Evolutionary conservation across 2,329 filamentous ascomycete species (phyloP).

Genomic region (Claviceps humidiphila): DNA sequence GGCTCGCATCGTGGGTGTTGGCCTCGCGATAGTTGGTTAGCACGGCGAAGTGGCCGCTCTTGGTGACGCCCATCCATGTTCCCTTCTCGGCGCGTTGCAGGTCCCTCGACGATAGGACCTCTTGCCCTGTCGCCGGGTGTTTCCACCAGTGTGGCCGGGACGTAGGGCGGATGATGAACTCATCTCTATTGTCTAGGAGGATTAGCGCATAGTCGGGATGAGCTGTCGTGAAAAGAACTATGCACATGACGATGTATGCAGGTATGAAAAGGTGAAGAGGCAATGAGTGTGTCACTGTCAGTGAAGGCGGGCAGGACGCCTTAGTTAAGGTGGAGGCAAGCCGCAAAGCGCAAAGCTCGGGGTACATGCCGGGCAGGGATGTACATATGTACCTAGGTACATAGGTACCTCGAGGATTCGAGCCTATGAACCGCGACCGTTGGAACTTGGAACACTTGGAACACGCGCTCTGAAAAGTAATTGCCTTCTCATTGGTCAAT

Average conservation of each 20-base stretch:
- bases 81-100: conserved; percentile 48
- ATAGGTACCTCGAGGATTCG: too few species aligned
- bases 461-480: too few species aligned
- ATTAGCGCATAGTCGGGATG: conserved; percentile 66
- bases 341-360: too few species aligned
- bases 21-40: conserved; percentile 55
- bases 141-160: conserved; percentile 53
- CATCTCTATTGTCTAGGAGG: conserved; percentile 66
- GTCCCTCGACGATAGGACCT: conserved; percentile 47
- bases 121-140: conserved; percentile 25
- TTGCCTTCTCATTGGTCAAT: too few species aligned
- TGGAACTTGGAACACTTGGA: too few species aligned
- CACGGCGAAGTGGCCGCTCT: conserved; percentile 45
- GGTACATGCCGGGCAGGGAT: too few species aligned
- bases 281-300: not conserved
- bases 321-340: too few species aligned
- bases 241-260: conserved; percentile 47
- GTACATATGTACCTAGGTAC: too few species aligned
- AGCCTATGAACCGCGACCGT: too few species aligned
- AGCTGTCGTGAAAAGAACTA: conserved; percentile 60
- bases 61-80: conserved; percentile 53
- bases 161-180: conserved; percentile 52
- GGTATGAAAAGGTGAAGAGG: not conserved
- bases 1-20: conserved; percentile 31
- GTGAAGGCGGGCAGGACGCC: too few species aligned